phyloP scores from a whole-genome alignment of 2,329 filamentous ascomycete genomes.

The Pseudogymnoascus sp. region DNA sequence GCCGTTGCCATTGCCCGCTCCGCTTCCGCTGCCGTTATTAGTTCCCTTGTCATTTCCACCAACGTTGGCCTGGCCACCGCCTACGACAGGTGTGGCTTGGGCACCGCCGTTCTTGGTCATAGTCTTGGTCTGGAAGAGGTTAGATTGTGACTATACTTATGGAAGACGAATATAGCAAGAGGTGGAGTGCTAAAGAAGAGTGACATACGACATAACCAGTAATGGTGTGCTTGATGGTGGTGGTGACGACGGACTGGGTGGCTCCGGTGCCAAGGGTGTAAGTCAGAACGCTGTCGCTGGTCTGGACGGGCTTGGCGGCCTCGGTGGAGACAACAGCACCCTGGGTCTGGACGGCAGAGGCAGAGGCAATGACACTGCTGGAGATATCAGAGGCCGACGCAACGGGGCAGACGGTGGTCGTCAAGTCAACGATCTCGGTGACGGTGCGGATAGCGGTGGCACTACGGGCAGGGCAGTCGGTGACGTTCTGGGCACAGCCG shows the following conservation, averaged over 20 bases:
- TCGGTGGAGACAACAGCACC: background rate
- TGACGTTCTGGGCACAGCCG: constrained; percentile 2
- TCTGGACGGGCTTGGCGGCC: background rate
- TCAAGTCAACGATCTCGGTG: constrained; percentile 3
- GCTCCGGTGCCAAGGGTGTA: background rate
- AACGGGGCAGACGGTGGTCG: constrained; percentile 2
- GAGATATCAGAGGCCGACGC: background rate
- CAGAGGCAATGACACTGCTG: background rate
- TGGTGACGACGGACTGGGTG: background rate
- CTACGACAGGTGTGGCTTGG: background rate
- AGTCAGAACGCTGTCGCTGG: background rate
- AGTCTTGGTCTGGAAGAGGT: background rate
- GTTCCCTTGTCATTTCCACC: background rate
- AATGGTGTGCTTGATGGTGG: background rate
- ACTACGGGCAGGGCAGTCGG: background rate
- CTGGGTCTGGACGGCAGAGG: background rate
- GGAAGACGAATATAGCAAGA: background rate
- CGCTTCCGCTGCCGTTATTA: background rate
- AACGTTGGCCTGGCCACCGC: background rate
- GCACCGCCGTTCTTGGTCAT: background rate
- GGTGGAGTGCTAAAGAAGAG: background rate
- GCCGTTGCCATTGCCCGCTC: background rate
- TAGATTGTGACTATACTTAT: background rate
- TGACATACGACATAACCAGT: constrained; percentile 5
- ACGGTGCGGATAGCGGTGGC: background rate